Base-by-base conservation (phyloP, 345 rosid genomes). In the Linum usitatissimum region DNA sequence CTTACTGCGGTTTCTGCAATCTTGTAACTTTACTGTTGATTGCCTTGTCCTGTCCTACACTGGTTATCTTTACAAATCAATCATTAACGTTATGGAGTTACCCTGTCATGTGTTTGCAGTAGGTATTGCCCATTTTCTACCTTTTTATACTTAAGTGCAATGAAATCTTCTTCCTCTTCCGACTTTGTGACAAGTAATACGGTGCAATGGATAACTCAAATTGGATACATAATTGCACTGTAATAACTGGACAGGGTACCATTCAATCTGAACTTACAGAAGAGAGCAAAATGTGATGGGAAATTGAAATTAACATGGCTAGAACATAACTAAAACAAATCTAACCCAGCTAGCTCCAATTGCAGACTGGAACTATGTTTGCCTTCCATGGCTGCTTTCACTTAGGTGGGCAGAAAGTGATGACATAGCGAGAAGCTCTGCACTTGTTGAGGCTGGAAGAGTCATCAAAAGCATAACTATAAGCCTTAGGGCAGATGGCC, bases 381-480 rank as follows among this genome's bases (percentile, higher is more conserved):
- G 15, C 60, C 68, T 40, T 23, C 28, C 28, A 23, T 23, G 28
- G 28, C 28, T 23, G 28, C 28, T 23, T 34, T 58, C 42, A 51
- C 17, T 70, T 59, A 45, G 91, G 90, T 66, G 97, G 99, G 77
- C 97, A 93, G 72, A 90, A 93, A 54, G 91, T 90, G 66, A 93
- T 77, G 20, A 93, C 94, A 70, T 90, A 90, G 54, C 94, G 79
- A 4, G 99, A 81, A 65, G 96, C 94, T 53, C 96, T 79, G 78
- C 99, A 93, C 67, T 70, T 86, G 67, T 90, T 85, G 61, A 93
- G 86, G 71, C 99, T 90, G 53, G 84, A 75, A 3, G 91, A 77
- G 70, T 93, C 99, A 70, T 90, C 99, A 65, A 87, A 93, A 4
- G 99, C 97, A 73, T 87, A 93, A 71, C 97, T 90, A 45, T 90